A percentile compares a stretch with the other conserved stretches of the same genome.
Evolutionary conservation across 345 rosid genomes (phyloP).

Genomic region (Populus euphratica): DNA sequence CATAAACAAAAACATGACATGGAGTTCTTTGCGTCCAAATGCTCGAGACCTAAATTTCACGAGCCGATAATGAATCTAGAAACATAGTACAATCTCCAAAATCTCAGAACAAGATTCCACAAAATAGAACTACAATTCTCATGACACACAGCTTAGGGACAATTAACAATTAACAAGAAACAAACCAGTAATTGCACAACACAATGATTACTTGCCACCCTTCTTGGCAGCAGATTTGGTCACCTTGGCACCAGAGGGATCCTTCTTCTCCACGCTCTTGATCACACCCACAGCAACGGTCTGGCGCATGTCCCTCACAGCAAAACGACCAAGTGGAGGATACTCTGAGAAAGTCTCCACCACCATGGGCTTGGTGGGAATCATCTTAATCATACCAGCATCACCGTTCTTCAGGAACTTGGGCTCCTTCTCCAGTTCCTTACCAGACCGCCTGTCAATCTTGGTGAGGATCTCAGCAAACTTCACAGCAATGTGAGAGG

Average conservation of each 20-base stretch:
- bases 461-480: slow-evolving; percentile 63
- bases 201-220: slow-evolving; percentile 48
- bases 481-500: slow-evolving; percentile 78
- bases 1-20: too few species aligned
- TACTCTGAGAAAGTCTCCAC: slow-evolving; percentile 74
- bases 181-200: too few species aligned
- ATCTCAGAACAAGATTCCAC: too few species aligned
- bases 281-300: slow-evolving; percentile 85
- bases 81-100: too few species aligned
- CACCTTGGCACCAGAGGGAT: slow-evolving; percentile 76
- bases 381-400: slow-evolving; percentile 78
- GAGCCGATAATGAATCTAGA: too few species aligned
- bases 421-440: slow-evolving; percentile 85
- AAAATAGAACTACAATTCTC: too few species aligned
- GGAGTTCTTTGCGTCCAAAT: too few species aligned
- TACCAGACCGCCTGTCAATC: slow-evolving; percentile 73
- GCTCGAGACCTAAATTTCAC: too few species aligned
- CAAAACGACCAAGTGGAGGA: slow-evolving; percentile 84
- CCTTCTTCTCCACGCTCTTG: slow-evolving; percentile 83
- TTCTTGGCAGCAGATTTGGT: slow-evolving; percentile 84
- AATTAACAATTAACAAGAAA: too few species aligned
- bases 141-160: too few species aligned
- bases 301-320: slow-evolving; percentile 91
- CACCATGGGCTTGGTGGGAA: slow-evolving; percentile 89
- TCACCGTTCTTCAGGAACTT: slow-evolving; percentile 82